These are phyloP conservation scores for Apodospora peruviana DNA, from an alignment of 495 filamentous ascomycete genomes.

Conservation along the genomic window DNA sequence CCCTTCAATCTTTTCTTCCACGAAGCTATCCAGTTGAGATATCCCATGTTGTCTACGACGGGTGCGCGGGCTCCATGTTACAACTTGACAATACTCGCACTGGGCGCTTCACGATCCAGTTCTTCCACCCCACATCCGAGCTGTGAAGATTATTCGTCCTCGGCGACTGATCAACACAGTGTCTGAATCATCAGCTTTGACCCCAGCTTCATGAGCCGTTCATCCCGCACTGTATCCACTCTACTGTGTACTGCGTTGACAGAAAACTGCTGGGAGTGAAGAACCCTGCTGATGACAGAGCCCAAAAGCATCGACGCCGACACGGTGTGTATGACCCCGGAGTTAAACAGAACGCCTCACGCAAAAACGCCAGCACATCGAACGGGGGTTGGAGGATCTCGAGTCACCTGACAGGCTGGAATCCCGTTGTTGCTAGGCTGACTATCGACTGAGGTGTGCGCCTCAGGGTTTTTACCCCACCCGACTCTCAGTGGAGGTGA, in stretches of 20 bases:
- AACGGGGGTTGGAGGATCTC: background rate
- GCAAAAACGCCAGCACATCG: background rate
- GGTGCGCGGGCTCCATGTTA: background rate
- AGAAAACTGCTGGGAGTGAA: slow-evolving; percentile 11
- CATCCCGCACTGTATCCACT: background rate
- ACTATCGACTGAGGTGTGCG: no score
- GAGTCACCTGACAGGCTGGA: background rate
- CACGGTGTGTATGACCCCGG: no score
- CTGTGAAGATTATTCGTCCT: slow-evolving; percentile 5
- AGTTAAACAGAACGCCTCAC: background rate
- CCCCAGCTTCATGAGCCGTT: slow-evolving; percentile 7
- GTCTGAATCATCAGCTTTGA: slow-evolving; percentile 6
- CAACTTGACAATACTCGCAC: background rate
- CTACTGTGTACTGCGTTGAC: slow-evolving; percentile 10
- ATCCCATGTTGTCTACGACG: no score
- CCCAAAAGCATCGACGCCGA: no score
- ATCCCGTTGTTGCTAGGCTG: background rate
- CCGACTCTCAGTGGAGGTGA: background rate
- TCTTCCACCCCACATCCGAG: slow-evolving; percentile 1
- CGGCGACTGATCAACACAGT: slow-evolving; percentile 9
- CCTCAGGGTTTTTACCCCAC: no score
- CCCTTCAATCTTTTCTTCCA: slow-evolving; percentile 1
- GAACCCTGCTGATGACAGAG: slow-evolving; percentile 13
- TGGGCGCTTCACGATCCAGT: slow-evolving; percentile 6
- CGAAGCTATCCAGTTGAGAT: slow-evolving; percentile 3